phyloP scores from a whole-genome alignment of 805 yeast genomes.

The Lipomyces starkeyi region DNA sequence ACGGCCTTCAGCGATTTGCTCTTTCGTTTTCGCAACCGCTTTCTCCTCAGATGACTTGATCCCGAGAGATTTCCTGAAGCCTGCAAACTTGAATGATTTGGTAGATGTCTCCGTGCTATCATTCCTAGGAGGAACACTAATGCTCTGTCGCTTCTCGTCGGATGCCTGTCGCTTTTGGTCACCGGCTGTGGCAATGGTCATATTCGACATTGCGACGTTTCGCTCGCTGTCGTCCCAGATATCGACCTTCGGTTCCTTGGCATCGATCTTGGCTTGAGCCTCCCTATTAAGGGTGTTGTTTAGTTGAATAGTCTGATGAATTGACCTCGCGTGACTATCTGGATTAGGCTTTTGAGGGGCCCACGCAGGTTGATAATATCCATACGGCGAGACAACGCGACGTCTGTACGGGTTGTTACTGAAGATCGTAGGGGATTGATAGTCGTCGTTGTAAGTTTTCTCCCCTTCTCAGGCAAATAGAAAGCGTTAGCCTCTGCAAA shows the following conservation, averaged over 20 bases:
- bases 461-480: slow-evolving; percentile 1
- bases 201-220: slow-evolving; percentile 2
- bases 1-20: neutral
- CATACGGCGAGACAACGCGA: slow-evolving; percentile 2
- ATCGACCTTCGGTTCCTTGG: neutral
- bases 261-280: neutral
- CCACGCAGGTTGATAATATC: neutral
- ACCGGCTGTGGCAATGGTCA: slow-evolving; percentile 1
- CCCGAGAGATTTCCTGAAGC: slow-evolving; percentile 2
- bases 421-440: neutral
- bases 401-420: neutral
- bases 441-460: neutral
- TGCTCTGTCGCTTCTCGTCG: neutral
- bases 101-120: neutral
- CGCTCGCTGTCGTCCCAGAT: neutral
- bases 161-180: neutral
- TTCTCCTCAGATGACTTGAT: slow-evolving; percentile 1
- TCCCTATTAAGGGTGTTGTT: neutral
- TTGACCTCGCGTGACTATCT: neutral
- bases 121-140: neutral
- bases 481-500: slow-evolving; percentile 1
- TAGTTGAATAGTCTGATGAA: neutral
- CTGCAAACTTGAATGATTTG: neutral
- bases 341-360: neutral
- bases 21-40: neutral